Evolutionary conservation across 352 stramenopile genomes (phyloP), one percentile per base, ranked within the genome.

Genomic region (Pythium coloratum): DNA sequence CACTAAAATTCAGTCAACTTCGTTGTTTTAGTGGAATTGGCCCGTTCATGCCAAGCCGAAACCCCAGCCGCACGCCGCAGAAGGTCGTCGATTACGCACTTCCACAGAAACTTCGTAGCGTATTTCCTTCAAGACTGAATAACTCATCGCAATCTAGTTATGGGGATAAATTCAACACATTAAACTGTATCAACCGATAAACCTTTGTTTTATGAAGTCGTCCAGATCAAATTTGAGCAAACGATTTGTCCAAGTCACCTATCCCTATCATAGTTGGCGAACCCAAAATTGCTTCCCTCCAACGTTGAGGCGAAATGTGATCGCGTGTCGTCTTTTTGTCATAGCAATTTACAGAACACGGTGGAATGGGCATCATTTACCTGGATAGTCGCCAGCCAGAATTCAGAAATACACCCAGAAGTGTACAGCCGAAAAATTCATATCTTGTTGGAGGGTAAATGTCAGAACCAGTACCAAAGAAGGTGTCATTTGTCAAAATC

Each of bases 401-500:
- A 8, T 14, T n/a, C 46, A 24, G 2, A 28, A 53, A 30, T 14
- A 12, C 8, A 53, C 46, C 46, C 20, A 53, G n/a, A 53, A 53
- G n/a, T 53, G 46, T 2, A 50, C 42, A 53, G 50, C 10, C 6
- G 6, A 57, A 57, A 57, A 57, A 57, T 57, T 40, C 13, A 18
- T 28, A 40, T 40, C 46, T 53, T 4, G 20, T 24, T 24, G 20
- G 20, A 38, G 20, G 20, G 20, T 24, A 24, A 0, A 32, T 55
- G 49, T 55, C 49, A 55, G 24, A 55, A 55, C 49, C 49, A 55
- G 49, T 55, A 55, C 49, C 49, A 32, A 32, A 24, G 7, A 32
- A 32, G 24, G 3, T 30, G 49, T 28, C 49, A 55, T 55, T 55
- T 55, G 49, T 55, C 49, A 55, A 8, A 36, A 36, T 36, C 33